Base-by-base conservation (phyloP, 2,329 filamentous ascomycete species). In the Paramyrothecium sp. region DNA sequence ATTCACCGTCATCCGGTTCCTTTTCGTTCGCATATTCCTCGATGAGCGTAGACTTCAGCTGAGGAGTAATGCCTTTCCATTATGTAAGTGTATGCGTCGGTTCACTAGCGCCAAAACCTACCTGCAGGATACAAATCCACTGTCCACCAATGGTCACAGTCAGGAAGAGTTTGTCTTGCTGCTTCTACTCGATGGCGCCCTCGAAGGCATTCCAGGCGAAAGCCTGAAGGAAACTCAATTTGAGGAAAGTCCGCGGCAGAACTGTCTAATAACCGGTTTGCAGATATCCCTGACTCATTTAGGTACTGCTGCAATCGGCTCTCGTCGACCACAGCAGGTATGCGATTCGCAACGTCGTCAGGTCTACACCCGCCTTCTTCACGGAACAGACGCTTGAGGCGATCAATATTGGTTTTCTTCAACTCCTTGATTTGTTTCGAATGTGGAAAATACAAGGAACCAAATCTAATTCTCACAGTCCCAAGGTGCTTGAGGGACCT, bases 51-150 rank as follows among this genome's bases (percentile, higher is more conserved):
- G 20, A 51, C 50, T 57, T 57, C 20, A 58, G 17, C 17, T 60
- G 55, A 11, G 30, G 17, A 33, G 54, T 60, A n/a, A 63, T 48
- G 47, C 60, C 58, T n/a, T n/a, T 63, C 19, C 22, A 21, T 52
- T 55, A 53, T 38, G 56, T 48, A 13, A 48, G 46, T 48, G 19
- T n/a, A 13, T 48, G 46, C 19, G 46, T 20, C 16, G 46, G 46
- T n/a, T 48, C 46, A n/a, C 10, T 10, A 13, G 19, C 16, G 19
- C 11, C 46, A n/a, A 48, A 48, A 46, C 51, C 13, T 22, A 70
- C 67, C 61, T 58, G 65, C 60, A 12, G 63, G 55, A 55, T 69
- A 73, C n/a, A 72, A 55, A 58, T 73, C 65, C 2, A 72, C 67
- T 19, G 58, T 65, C 69, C 63, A 73, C 20, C 33, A 48, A 22